These are phyloP conservation scores for Candida dendrica DNA, from an alignment of 805 yeast species.

Conservation along the genomic window DNA sequence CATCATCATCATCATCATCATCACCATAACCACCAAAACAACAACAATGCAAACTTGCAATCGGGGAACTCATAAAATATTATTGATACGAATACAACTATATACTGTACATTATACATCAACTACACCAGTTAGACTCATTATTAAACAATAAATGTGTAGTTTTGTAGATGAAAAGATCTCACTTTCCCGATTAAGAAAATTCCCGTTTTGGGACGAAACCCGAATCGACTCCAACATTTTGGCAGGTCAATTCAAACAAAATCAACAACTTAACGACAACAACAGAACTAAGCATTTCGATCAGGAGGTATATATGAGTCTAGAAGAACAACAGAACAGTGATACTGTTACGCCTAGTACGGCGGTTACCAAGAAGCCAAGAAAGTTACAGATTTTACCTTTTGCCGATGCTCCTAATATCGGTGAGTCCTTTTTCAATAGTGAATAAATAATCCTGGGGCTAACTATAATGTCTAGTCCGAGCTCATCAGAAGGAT, in stretches of 20 bases:
- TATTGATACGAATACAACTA: too few relatives aligned
- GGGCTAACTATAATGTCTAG: constrained; percentile 24
- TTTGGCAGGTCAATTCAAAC: background rate
- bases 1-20: too few relatives aligned
- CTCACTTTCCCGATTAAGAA: background rate
- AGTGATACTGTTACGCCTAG: background rate
- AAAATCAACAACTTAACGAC: too few relatives aligned
- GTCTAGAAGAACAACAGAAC: background rate
- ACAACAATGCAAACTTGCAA: too few relatives aligned
- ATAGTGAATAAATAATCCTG: background rate
- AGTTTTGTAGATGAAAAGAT: too few relatives aligned
- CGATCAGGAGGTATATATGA: background rate
- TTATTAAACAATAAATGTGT: too few relatives aligned
- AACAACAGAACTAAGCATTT: too few relatives aligned
- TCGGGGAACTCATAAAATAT: too few relatives aligned
- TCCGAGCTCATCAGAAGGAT: constrained; percentile 89
- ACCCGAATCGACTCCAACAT: background rate
- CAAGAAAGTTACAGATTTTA: constrained; percentile 19
- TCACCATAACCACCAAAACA: too few relatives aligned
- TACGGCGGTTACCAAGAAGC: background rate
- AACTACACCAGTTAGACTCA: too few relatives aligned
- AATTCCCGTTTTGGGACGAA: background rate
- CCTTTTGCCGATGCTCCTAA: constrained; percentile 86
- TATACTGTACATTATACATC: too few relatives aligned
- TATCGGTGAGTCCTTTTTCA: constrained; percentile 46